Evolutionary conservation across 2,329 filamentous ascomycete genomes (phyloP).

Genomic region (Tympanopsis confertula): DNA sequence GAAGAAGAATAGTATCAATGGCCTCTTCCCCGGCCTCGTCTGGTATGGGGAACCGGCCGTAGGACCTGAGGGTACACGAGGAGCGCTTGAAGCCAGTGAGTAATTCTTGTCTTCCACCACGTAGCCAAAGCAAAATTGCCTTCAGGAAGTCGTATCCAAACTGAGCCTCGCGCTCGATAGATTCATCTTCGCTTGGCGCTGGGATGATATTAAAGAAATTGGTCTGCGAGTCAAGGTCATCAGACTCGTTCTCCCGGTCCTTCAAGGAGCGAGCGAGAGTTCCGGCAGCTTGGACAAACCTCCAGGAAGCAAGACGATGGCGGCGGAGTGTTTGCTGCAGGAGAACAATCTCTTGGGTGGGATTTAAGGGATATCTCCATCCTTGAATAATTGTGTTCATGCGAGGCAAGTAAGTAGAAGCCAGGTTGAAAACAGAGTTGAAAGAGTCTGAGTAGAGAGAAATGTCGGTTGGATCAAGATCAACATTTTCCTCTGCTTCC

Average conservation of each 20-base stretch:
- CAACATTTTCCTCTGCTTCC: not conserved
- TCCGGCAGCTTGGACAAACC: slow-evolving; percentile 51
- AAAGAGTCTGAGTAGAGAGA: too few species aligned
- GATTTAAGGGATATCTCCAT: slow-evolving; percentile 49
- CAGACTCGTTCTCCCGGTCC: slow-evolving; percentile 15
- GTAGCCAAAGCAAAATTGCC: slow-evolving; percentile 50
- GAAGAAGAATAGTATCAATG: slow-evolving; percentile 43
- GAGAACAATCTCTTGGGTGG: slow-evolving; percentile 34
- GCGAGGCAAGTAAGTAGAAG: not conserved
- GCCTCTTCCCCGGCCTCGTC: slow-evolving; percentile 33
- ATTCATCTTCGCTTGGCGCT: slow-evolving; percentile 27
- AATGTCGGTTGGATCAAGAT: not conserved
- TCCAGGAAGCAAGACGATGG: slow-evolving; percentile 39
- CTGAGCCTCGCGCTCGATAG: slow-evolving; percentile 26
- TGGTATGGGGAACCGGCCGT: slow-evolving; percentile 36
- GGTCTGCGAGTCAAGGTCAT: not conserved
- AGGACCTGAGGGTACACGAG: slow-evolving; percentile 22
- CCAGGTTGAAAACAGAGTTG: not conserved
- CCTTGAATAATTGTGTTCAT: slow-evolving; percentile 3
- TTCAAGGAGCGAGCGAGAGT: slow-evolving; percentile 43
- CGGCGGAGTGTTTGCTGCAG: slow-evolving; percentile 42
- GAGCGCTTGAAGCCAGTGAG: slow-evolving; percentile 42
- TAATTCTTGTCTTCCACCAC: slow-evolving; percentile 41
- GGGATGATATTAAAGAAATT: slow-evolving; percentile 2
- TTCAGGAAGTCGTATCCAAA: slow-evolving; percentile 57